Base-by-base conservation (phyloP, 2,329 filamentous ascomycete species). In the Apiospora phragmitis region DNA sequence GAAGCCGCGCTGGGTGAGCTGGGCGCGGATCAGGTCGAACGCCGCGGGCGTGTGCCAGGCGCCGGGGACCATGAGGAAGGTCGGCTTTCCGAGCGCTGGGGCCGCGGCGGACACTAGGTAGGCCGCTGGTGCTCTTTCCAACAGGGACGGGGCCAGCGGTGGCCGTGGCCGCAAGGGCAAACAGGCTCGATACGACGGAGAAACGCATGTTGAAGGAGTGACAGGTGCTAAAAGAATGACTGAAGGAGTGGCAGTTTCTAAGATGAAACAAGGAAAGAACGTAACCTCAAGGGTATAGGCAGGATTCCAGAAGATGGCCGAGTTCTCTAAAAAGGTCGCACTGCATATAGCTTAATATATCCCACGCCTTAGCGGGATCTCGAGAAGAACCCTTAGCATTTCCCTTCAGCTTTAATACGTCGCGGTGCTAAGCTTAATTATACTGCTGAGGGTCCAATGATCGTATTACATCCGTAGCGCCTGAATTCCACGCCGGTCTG, bases 31-130 rank as follows among this genome's bases (percentile, higher is more conserved):
- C 14, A 4, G 11, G 16, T 72, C 70, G 11, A 70, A 73, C 14
- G 51, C 35, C 51, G 59, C 65, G 3, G 72, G 67, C 2, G 26
- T 16, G 35, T 73, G 72, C 69, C 71, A 72, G 1, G 65, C 69
- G 11, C 72, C 71, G 12, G 71, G 71, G 5, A 45, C 38, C 5
- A 73, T 18, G 14, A 59, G 51, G 51, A 35, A 32, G 51, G 29
- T 8, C 4, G 51, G 51, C 51, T 59, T 59, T 12, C 29, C 51
- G 51, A 26, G 26, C 5, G 51, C 26, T 18, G 43, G 43, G 16
- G 24, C 26, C 43, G 43, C 51, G 51, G 51, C 51, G 24, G 26
- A 1, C 6, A 6, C 51, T 8, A 6, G 43, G 29, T n/a, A n/a
- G 16, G 26, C 51, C 51, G 6, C 29, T 29, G 51, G 51, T 18